A percentile compares a stretch with the other conserved stretches of the same genome.
phyloP scores from a whole-genome alignment of 2,329 filamentous ascomycete genomes.

The Bretziella fagacearum region DNA sequence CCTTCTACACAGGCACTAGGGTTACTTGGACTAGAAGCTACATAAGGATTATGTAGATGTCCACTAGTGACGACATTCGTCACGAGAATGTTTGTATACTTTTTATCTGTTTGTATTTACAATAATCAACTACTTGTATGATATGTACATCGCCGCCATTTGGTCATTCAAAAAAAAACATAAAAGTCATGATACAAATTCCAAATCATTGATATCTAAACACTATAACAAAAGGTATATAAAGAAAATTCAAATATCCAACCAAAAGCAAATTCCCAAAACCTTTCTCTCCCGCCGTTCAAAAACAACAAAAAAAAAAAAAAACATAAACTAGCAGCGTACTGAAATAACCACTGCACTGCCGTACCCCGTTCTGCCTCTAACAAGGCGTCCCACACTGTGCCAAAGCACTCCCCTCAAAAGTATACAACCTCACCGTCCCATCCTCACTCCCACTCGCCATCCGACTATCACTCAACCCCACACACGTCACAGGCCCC shows the following conservation, averaged over 20 bases:
- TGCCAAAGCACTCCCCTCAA: constrained; percentile 34
- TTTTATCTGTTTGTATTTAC: no score
- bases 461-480: constrained; percentile 74
- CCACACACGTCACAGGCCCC: constrained; percentile 84
- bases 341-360: constrained; percentile 3
- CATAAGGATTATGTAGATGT: no score
- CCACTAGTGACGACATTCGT: no score
- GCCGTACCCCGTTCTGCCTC: background rate
- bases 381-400: constrained; percentile 33
- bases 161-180: no score
- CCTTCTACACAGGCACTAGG: no score
- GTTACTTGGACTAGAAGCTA: no score
- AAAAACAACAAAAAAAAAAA: background rate
- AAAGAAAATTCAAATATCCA: background rate
- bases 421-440: constrained; percentile 72
- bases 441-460: constrained; percentile 88
- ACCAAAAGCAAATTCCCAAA: no score
- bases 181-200: constrained; percentile 5
- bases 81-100: no score
- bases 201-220: background rate
- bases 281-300: no score
- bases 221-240: background rate
- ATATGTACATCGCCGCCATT: no score
- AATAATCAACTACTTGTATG: no score
- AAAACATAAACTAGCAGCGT: background rate